These are phyloP conservation scores for Phyllachora maydis DNA, from an alignment of 2,329 filamentous ascomycete species.

Conservation along the genomic window DNA sequence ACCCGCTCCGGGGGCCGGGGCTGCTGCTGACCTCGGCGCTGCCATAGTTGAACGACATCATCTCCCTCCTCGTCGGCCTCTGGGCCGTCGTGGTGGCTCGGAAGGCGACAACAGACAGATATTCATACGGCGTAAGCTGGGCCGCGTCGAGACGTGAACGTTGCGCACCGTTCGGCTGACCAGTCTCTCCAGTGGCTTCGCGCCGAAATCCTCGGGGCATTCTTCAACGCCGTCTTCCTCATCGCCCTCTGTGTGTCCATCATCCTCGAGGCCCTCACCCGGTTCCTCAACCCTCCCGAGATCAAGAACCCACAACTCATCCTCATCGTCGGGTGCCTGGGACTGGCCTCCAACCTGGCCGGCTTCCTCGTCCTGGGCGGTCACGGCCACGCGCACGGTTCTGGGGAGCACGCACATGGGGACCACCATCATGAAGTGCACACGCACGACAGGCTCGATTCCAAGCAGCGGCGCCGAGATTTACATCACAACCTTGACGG, in stretches of 20 bases:
- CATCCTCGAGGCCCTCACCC: constrained; percentile 81
- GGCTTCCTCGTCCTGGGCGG: constrained; percentile 86
- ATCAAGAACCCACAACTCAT: constrained; percentile 74
- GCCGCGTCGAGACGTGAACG: too few relatives aligned
- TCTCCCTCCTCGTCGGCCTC: constrained; percentile 76
- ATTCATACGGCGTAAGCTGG: constrained; percentile 92
- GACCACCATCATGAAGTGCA: constrained; percentile 27
- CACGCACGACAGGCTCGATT: constrained; percentile 10
- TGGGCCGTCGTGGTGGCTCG: constrained; percentile 89
- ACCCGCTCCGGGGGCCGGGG: background rate
- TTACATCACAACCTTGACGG: constrained; percentile 12
- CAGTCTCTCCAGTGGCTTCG: too few relatives aligned
- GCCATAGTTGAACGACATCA: constrained; percentile 98
- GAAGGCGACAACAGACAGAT: constrained; percentile 70
- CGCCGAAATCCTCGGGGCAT: constrained; percentile 85
- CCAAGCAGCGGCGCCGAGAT: constrained; percentile 34
- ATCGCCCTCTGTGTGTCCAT: constrained; percentile 94
- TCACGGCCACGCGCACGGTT: constrained; percentile 66
- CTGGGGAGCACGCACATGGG: constrained; percentile 25
- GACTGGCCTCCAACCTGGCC: constrained; percentile 71
- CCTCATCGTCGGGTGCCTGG: constrained; percentile 70
- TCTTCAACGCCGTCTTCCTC: constrained; percentile 94
- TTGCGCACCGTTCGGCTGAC: too few relatives aligned
- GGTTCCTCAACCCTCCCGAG: constrained; percentile 77
- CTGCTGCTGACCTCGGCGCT: constrained; percentile 8